A percentile compares a stretch with the other conserved stretches of the same genome.
Evolutionary conservation across 225 moss, liverwort and hornwort genomes (phyloP).

Genomic region (Pleurozium schreberi): DNA sequence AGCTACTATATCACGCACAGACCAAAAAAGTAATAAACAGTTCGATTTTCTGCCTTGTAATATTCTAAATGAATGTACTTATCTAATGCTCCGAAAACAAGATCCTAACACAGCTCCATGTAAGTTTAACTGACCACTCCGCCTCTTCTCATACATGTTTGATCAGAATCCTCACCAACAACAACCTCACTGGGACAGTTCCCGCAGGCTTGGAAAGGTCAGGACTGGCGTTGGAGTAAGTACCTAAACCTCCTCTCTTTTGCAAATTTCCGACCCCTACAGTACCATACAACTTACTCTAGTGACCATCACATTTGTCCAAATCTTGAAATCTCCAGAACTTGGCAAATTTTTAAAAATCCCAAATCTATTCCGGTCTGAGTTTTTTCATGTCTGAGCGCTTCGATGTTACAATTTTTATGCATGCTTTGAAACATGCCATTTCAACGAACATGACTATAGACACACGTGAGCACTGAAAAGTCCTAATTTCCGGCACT

Average conservation of each 20-base stretch:
- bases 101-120: background rate
- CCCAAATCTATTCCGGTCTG: background rate
- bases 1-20: background rate
- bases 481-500: no score
- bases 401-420: background rate
- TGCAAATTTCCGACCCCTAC: background rate
- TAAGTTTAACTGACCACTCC: background rate
- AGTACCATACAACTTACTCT: no score
- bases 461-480: background rate
- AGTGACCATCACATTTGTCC: background rate
- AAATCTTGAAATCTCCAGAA: background rate
- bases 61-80: background rate
- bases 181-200: conserved; percentile 21
- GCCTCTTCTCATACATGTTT: background rate
- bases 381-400: background rate
- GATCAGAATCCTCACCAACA: conserved; percentile 10
- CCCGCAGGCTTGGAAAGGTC: background rate
- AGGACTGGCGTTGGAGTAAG: conserved; percentile 14
- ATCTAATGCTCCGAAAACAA: background rate
- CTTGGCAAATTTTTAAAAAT: background rate
- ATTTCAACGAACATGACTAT: background rate
- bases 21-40: background rate
- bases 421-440: background rate
- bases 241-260: background rate
- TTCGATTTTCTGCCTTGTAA: background rate